Evolutionary conservation across 225 moss, liverwort and hornwort genomes (phyloP).

Genomic region (Pseudisothecium myosuroides): DNA sequence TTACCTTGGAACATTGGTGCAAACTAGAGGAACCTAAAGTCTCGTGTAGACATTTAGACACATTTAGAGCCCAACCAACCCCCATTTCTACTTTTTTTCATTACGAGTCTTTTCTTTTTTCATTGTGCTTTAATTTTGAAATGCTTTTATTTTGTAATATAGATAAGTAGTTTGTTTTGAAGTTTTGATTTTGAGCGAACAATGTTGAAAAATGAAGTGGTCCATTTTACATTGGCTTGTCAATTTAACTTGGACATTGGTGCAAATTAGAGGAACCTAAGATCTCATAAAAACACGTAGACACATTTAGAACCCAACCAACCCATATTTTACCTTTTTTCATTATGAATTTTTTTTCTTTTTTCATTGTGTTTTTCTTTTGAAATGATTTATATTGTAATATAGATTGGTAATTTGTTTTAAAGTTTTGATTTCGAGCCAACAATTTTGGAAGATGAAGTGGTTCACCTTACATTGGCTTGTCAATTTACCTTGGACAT

Average conservation of each 20-base stretch:
- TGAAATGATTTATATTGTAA: neutral
- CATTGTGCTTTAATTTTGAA: neutral
- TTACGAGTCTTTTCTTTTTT: neutral
- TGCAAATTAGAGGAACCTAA: neutral
- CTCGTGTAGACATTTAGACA: neutral
- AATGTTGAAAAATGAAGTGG: neutral
- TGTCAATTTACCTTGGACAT: neutral
- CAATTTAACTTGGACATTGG: accelerated
- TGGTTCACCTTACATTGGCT: neutral
- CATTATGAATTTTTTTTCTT: neutral
- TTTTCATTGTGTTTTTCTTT: neutral
- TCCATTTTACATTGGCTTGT: neutral
- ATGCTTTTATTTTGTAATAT: too few species aligned
- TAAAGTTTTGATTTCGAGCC: neutral
- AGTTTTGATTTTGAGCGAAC: neutral
- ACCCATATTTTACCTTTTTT: neutral
- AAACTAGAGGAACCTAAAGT: too few species aligned
- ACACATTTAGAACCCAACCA: neutral
- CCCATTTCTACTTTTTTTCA: neutral
- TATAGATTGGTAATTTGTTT: too few species aligned
- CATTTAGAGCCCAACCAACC: neutral
- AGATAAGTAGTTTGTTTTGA: neutral
- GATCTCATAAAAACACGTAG: too few species aligned
- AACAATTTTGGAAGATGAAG: neutral
- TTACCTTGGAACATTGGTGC: neutral